phyloP scores from a whole-genome alignment of 805 yeast species.

The Candida ascalaphidarum region DNA sequence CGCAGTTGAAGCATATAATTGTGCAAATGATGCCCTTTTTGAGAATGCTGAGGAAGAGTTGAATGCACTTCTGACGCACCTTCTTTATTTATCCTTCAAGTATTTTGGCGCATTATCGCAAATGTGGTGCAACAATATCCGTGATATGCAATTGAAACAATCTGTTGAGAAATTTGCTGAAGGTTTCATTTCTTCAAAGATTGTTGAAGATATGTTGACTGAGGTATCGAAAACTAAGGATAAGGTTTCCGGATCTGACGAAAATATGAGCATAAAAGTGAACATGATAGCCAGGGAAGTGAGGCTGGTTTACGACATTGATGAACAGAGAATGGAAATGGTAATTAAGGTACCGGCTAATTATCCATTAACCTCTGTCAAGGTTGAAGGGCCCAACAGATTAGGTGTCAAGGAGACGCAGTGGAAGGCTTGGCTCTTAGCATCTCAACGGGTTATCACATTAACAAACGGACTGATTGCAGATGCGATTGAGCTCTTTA shows the following conservation, averaged over 20 bases:
- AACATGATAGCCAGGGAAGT: constrained; percentile 59
- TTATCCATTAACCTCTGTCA: constrained; percentile 72
- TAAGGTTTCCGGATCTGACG: constrained; percentile 22
- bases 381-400: constrained; percentile 68
- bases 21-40: constrained; percentile 3
- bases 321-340: constrained; percentile 81
- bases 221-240: constrained; percentile 38
- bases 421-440: constrained; percentile 93
- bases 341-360: constrained; percentile 62
- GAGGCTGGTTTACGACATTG: constrained; percentile 65
- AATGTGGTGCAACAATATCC: constrained; percentile 62
- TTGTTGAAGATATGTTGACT: constrained; percentile 50
- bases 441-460: constrained; percentile 77
- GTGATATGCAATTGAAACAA: constrained; percentile 56
- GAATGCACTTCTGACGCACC: constrained; percentile 35
- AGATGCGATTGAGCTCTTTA: constrained; percentile 61
- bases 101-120: constrained; percentile 51
- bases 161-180: constrained; percentile 57
- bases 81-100: constrained; percentile 42
- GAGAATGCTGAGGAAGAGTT: constrained; percentile 19
- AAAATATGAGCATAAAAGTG: constrained; percentile 50
- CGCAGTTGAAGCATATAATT: constrained; percentile 6
- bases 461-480: constrained; percentile 65
- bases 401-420: constrained; percentile 86
- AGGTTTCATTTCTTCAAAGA: constrained; percentile 51